These are phyloP conservation scores for Gossypium herbaceum DNA, from an alignment of 345 rosid species.

Conservation along the genomic window DNA sequence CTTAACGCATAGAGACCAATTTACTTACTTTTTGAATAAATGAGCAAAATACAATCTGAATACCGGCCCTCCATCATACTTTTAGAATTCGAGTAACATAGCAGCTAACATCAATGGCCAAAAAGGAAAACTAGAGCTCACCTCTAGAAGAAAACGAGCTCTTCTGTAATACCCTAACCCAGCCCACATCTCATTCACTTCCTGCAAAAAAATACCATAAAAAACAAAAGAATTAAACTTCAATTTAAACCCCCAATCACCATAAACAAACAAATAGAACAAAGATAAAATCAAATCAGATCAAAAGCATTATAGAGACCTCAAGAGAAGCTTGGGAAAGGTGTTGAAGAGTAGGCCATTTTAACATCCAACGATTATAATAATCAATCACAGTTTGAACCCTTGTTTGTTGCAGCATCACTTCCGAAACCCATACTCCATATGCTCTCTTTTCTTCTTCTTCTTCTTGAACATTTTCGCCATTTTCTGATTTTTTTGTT, in stretches of 20 bases:
- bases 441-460: conserved; percentile 49
- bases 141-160: conserved; percentile 89
- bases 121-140: conserved; percentile 15
- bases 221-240: conserved; percentile 17
- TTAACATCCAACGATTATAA: conserved; percentile 84
- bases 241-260: neutral
- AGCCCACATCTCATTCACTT: conserved; percentile 98
- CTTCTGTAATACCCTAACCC: conserved; percentile 92
- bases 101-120: too few relatives aligned
- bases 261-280: neutral
- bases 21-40: too few relatives aligned
- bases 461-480: conserved; percentile 18
- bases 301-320: conserved; percentile 23
- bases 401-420: conserved; percentile 95
- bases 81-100: too few relatives aligned
- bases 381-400: conserved; percentile 87
- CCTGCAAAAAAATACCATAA: conserved; percentile 40
- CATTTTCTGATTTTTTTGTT: conserved; percentile 7
- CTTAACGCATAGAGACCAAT: too few relatives aligned
- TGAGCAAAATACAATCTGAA: too few relatives aligned
- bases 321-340: conserved; percentile 84
- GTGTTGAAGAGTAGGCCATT: conserved; percentile 77
- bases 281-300: too few relatives aligned
- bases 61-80: too few relatives aligned
- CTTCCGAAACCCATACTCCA: conserved; percentile 94